phyloP scores from a whole-genome alignment of 2,329 filamentous ascomycete species.

The Fusarium sp. region DNA sequence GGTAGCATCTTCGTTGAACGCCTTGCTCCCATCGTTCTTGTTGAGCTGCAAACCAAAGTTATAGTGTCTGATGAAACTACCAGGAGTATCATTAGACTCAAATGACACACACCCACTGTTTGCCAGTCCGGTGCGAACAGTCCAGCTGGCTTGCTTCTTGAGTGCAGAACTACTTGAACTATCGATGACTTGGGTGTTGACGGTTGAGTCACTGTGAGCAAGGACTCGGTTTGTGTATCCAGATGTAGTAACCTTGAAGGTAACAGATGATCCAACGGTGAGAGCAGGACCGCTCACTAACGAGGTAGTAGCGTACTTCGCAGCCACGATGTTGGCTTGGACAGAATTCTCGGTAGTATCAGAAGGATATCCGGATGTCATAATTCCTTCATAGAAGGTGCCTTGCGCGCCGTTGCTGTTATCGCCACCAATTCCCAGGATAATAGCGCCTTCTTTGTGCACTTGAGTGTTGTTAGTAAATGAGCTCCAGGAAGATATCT shows the following conservation, averaged over 20 bases:
- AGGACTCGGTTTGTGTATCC: constrained; percentile 18
- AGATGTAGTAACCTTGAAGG: constrained; percentile 8
- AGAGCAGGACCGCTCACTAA: constrained; percentile 3
- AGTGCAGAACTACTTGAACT: constrained; percentile 7
- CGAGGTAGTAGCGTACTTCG: constrained; percentile 14
- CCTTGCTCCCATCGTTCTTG: constrained; percentile 4
- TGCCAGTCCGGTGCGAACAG: constrained; percentile 9
- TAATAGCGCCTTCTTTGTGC: constrained; percentile 18
- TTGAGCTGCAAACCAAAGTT: constrained; percentile 1
- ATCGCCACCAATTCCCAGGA: constrained; percentile 19
- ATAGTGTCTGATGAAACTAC: constrained; percentile 14
- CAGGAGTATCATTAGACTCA: constrained; percentile 19
- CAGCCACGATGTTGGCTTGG: constrained; percentile 22
- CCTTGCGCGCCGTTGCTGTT: constrained; percentile 18
- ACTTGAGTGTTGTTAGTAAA: too few species aligned
- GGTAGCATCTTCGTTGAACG: constrained; percentile 19
- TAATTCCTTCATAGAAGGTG: constrained; percentile 17
- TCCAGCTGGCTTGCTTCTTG: constrained; percentile 26
- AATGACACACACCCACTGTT: constrained; percentile 23
- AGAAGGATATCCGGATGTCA: constrained; percentile 20
- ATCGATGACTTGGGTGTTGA: constrained; percentile 17
- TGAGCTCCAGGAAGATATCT: too few species aligned
- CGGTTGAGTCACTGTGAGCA: constrained; percentile 2
- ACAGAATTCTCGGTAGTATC: constrained; percentile 21
- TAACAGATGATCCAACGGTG: constrained; percentile 13